Conservation (phyloP, 495 filamentous ascomycete genomes). For the Saxophila tyrrhenica region DNA sequence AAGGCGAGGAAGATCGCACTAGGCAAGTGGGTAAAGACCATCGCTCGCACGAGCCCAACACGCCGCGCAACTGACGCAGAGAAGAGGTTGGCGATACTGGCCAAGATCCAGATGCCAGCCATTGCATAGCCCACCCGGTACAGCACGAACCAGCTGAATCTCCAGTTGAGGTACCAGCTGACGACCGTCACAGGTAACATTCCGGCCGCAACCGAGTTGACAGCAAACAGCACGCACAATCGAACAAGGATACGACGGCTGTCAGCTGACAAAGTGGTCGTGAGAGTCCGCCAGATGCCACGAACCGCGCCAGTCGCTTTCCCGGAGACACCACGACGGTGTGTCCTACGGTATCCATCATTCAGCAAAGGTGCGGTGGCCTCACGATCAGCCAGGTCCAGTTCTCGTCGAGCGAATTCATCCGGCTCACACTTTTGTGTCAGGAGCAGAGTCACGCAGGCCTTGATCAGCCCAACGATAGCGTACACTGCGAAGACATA, state of each 20-base stretch:
- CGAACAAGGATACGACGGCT: conserved; percentile 53
- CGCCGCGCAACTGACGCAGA: conserved; percentile 62
- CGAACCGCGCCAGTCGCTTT: conserved; percentile 1
- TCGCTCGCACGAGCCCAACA: conserved; percentile 69
- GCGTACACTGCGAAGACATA: conserved; percentile 62
- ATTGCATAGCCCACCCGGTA: conserved; percentile 65
- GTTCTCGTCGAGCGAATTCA: conserved; percentile 6
- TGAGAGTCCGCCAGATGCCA: background rate
- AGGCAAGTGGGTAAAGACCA: conserved; percentile 76
- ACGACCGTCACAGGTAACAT: conserved; percentile 45
- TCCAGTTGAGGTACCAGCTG: conserved; percentile 10
- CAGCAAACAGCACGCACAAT: conserved; percentile 60
- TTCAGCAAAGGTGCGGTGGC: conserved; percentile 36
- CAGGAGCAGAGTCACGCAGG: conserved; percentile 47
- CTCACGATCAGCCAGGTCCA: conserved; percentile 9
- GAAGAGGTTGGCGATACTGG: conserved; percentile 57
- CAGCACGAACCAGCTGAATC: conserved; percentile 41
- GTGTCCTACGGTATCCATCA: conserved; percentile 8
- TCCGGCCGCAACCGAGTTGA: conserved; percentile 70
- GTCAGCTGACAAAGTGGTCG: conserved; percentile 14
- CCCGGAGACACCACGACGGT: background rate
- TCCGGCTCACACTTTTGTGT: conserved; percentile 46
- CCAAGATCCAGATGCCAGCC: conserved; percentile 52
- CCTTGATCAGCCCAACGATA: conserved; percentile 53
- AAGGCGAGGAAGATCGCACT: conserved; percentile 59